A percentile compares a stretch with the other conserved stretches of the same genome.
phyloP scores from a whole-genome alignment of 805 yeast genomes.

The Vanderwaltozyma tropicalis region DNA sequence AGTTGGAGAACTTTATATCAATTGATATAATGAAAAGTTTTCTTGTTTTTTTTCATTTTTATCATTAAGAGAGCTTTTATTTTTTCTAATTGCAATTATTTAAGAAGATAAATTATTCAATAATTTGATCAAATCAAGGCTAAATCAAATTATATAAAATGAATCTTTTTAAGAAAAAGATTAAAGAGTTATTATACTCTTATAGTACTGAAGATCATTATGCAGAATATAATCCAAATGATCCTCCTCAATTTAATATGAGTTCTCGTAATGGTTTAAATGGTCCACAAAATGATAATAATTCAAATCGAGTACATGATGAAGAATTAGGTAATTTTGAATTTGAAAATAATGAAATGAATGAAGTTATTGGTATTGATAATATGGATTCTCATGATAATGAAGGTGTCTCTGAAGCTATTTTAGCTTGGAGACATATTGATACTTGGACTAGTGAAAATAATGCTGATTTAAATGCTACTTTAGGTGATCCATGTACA shows the following conservation, averaged over 20 bases:
- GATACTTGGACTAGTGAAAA: conserved; percentile 72
- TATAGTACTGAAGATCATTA: conserved; percentile 59
- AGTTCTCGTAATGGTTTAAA: conserved; percentile 9
- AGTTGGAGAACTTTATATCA: too few relatives aligned
- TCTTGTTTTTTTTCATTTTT: too few relatives aligned
- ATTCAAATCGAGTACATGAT: conserved; percentile 1
- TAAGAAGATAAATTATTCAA: too few relatives aligned
- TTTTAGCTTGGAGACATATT: conserved; percentile 81
- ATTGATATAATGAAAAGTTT: too few relatives aligned
- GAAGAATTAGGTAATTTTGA: conserved; percentile 6
- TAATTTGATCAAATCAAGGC: too few relatives aligned
- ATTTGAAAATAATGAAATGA: conserved; percentile 11
- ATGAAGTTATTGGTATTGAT: conserved; percentile 12
- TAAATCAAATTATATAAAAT: conserved; percentile 9
- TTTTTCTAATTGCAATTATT: too few relatives aligned
- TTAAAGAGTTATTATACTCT: conserved; percentile 53
- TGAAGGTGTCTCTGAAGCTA: conserved; percentile 65
- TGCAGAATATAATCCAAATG: conserved; percentile 50
- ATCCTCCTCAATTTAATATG: conserved; percentile 24
- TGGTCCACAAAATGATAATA: conserved; percentile 5
- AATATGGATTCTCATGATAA: conserved; percentile 12
- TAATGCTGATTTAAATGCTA: conserved; percentile 72
- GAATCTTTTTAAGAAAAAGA: conserved; percentile 34
- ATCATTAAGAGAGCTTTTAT: too few relatives aligned
- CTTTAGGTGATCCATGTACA: conserved; percentile 72